Evolutionary conservation across 1,284 basidiomycete genomes (phyloP).

Genomic region (Tylopilus sp.): DNA sequence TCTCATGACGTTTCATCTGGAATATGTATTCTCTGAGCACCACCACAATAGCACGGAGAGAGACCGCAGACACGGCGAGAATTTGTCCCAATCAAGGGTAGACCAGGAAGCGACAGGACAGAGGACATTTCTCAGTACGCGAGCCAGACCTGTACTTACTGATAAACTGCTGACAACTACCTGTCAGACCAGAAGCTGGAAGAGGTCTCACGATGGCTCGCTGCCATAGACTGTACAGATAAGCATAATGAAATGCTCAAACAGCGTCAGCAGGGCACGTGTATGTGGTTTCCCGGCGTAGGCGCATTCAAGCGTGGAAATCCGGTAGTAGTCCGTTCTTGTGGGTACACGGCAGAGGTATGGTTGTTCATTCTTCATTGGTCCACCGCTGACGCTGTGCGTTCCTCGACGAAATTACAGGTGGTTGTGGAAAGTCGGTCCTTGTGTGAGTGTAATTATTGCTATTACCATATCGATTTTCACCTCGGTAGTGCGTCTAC

Average conservation of each 20-base stretch:
- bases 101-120: neutral
- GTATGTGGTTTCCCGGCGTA: neutral
- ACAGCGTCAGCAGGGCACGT: neutral
- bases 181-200: neutral
- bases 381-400: neutral
- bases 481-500: conserved; percentile 1
- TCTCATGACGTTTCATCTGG: neutral
- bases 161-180: neutral
- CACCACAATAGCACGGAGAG: neutral
- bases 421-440: conserved; percentile 4
- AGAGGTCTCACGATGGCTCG: neutral
- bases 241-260: neutral
- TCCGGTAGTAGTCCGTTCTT: neutral
- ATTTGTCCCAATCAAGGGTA: neutral
- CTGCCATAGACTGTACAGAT: neutral
- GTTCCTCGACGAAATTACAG: neutral
- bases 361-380: neutral
- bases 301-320: neutral
- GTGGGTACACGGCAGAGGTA: conserved; percentile 7
- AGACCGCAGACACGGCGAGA: too few relatives aligned
- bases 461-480: neutral
- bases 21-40: neutral
- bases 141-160: too few relatives aligned
- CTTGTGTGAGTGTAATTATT: neutral
- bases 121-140: neutral